Base-by-base conservation (phyloP, 208 protist species). In the Leishmania tarentolae region DNA sequence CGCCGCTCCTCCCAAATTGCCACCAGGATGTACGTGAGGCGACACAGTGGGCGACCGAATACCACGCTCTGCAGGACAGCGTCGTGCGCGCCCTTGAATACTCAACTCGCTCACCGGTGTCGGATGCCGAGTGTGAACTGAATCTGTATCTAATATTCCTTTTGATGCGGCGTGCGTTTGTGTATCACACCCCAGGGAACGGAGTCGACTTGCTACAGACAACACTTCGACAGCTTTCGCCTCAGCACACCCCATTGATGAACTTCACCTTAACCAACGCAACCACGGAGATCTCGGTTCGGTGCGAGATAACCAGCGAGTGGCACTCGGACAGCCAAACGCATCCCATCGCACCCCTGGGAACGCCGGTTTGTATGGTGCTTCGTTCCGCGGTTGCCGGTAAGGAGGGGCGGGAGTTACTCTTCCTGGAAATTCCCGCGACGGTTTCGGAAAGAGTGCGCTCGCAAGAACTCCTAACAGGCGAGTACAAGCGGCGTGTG, bases 301-400 rank as follows among this genome's bases (percentile, higher is more conserved):
- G 84, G 57, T 91, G 88, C 75, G 90, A 93, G 79, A 75, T 93
- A 68, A 80, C 86, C 0, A 86, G 85, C n/a, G 86, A 86, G 57
- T 84, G 80, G 44, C 77, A 87, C 75, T 31, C 66, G 5, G 73
- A 81, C 69, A 35, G 53, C 37, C 52, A 66, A 17, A 69, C 72
- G 31, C 52, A 77, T 13, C 72, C 74, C 52, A 86, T 78, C 44
- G 81, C 75, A 0, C 79, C 84, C 40, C 77, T 83, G 5, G 90
- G 90, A 42, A 89, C 86, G 6, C 68, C 86, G 59, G 78, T 93
- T 77, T 87, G 86, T 46, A 75, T 92, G 47, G 76, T 87, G 11
- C 42, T 85, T 2, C 82, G 77, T 7, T 79, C 57, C 0, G 53
- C 61, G 13, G 13, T 37, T 9, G 52, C 82, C n/a, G 82, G 72